Evolutionary conservation across 768 basidiomycete species (phyloP), one percentile per base, ranked within the genome.

Genomic region (Lactarius pseudohatsudake): DNA sequence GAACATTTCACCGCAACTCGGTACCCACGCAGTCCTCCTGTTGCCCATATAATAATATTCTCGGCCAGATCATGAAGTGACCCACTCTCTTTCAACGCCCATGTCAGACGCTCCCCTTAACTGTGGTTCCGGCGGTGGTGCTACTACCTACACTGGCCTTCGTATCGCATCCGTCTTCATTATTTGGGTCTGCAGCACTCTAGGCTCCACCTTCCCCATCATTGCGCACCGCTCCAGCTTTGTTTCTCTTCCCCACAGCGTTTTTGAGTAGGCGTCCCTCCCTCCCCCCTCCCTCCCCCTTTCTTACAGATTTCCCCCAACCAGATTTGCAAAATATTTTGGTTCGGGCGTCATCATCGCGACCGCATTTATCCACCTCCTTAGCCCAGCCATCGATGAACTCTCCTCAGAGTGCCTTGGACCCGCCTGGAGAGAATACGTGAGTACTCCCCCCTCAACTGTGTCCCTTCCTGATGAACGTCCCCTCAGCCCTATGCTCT

Each of bases 81-180:
- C 18, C 56, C 13, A 53, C 11, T 40, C 43, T 1, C 10, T n/a
- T 16, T 32, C 13, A 11, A 53, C 57, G 26, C 16, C 8, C 34
- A 34, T 59, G 22, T 41, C 66, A n/a, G n/a, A 9, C 22, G 55
- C 43, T 45, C 18, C 61, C 11, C 60, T 55, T 26, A 71, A 75
- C 62, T 91, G 89, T 74, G 81, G 82, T 55, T 72, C 76, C 8
- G 84, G 83, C 20, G 83, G 84, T 36, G 84, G 84, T n/a, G 78
- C 79, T 22, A 76, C 84, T 69, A 76, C 80, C 2, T 77, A 81
- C 66, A 74, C 81, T 5, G 74, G 79, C 38, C 77, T 94, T 55
- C 84, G 92, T 4, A 80, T 93, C 57, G 91, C 82, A 0, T 85
- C 90, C 26, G 76, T 93, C 69, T 94, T 94, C 76, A 80, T 94